Evolutionary conservation across 2,329 filamentous ascomycete species (phyloP), one percentile per base, ranked within the genome.

Genomic region (Nothomitra cinnamomea): DNA sequence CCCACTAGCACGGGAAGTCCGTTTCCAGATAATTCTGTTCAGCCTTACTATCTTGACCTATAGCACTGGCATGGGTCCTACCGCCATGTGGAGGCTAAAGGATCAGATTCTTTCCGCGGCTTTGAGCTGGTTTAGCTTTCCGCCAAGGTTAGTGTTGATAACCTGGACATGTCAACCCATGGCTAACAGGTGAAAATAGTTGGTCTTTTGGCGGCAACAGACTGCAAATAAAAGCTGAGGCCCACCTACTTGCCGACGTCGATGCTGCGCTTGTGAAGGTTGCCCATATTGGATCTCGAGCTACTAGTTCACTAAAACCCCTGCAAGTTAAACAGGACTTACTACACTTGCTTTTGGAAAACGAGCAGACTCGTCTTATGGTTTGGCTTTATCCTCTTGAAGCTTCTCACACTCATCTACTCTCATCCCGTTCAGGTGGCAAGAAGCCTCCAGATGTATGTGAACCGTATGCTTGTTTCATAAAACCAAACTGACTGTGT

Each of bases 161-260:
- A 4, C 7, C 25, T n/a, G 15, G 8, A 17, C 28, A 19, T 32
- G 5, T 17, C 2, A 15, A 35, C 19, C 24, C 7, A 17, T 4
- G 13, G 15, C 32, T 49, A 54, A 58, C 53, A 63, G 57, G 63
- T 53, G 53, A 38, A 13, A 52, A n/a, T 57, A 74, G 73, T 59
- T 98, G 92, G 90, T 94, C 92, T 0, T 96, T 92, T 67, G 92
- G 92, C 54, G 92, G 90, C 61, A 98, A 95, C 64, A 78, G 86
- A 50, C 70, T 98, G 15, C 92, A 98, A 64, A 73, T 96, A 52
- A 96, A 94, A 70, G 90, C 94, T 0, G 92, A 99, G 67, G 79
- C 87, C 35, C 83, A 84, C 59, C 72, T 95, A 17, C 76, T 96
- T 40, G 75, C 76, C 5, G 88, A 95, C 63, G 81, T 95, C 36